phyloP scores from a whole-genome alignment of 1,284 basidiomycete species.

The Stereum hirsutum region DNA sequence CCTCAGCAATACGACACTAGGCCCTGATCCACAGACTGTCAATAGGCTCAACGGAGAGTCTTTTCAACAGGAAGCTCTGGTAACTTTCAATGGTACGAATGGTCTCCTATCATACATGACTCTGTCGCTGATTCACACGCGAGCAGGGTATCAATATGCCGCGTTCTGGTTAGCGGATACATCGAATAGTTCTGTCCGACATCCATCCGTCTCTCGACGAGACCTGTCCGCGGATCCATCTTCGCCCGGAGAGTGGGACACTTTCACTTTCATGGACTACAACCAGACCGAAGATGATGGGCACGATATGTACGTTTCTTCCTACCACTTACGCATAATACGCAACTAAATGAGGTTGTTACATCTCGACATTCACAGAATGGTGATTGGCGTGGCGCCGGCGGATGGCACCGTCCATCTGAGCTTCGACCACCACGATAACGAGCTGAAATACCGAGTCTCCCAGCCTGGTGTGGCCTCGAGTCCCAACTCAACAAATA shows the following conservation, averaged over 20 bases:
- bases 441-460: slow-evolving; percentile 27
- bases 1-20: slow-evolving; percentile 20
- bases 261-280: slow-evolving; percentile 27
- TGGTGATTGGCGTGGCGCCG: slow-evolving; percentile 31
- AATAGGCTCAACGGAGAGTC: slow-evolving; percentile 35
- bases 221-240: slow-evolving; percentile 11
- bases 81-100: slow-evolving; percentile 24
- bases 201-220: slow-evolving; percentile 24
- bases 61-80: slow-evolving; percentile 32
- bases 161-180: slow-evolving; percentile 24
- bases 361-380: too few relatives aligned
- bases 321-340: not conserved
- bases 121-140: not conserved
- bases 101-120: not conserved
- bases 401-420: slow-evolving; percentile 32
- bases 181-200: slow-evolving; percentile 25
- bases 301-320: slow-evolving; percentile 24
- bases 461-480: slow-evolving; percentile 24
- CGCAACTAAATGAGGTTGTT: too few relatives aligned
- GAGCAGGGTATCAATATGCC: slow-evolving; percentile 30
- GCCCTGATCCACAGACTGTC: slow-evolving; percentile 26
- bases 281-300: slow-evolving; percentile 33
- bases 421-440: slow-evolving; percentile 34
- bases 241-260: slow-evolving; percentile 21
- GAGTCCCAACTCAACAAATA: slow-evolving; percentile 17